Evolutionary conservation across 257 asterid genomes (phyloP).

Genomic region (Nicotiana paniculata): DNA sequence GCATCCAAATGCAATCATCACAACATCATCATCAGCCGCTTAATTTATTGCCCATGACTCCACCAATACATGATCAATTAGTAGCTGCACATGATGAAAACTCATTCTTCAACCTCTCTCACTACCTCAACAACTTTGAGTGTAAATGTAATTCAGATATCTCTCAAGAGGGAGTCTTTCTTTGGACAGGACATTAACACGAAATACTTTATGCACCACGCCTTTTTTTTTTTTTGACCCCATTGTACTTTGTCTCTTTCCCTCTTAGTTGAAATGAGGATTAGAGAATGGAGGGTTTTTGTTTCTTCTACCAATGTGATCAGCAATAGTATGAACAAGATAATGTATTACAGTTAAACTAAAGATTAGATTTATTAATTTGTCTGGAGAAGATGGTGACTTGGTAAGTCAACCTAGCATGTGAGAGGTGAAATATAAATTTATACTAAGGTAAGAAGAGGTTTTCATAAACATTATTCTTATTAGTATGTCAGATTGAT

Average conservation of each 20-base stretch:
- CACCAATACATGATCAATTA: constrained; percentile 1
- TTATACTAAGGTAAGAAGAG: not conserved
- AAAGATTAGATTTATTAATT: not conserved
- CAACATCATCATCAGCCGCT: not conserved
- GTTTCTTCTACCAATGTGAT: not conserved
- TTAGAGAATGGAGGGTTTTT: not conserved
- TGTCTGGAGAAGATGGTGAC: constrained; percentile 29
- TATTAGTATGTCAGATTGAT: not conserved
- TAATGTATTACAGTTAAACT: not conserved
- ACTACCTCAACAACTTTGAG: constrained; percentile 16
- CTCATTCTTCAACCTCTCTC: constrained; percentile 15
- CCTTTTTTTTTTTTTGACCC: not conserved
- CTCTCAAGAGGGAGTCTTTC: constrained; percentile 37
- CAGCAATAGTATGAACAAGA: not conserved
- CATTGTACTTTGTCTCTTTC: not conserved
- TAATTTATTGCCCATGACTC: not conserved
- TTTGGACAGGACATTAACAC: constrained; percentile 28
- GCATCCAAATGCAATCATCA: not conserved
- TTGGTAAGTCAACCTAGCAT: constrained; percentile 39
- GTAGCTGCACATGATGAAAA: constrained; percentile 10
- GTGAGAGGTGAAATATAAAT: constrained; percentile 27
- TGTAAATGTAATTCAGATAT: constrained; percentile 21
- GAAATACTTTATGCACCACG: too few relatives aligned
- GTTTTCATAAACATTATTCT: not conserved
- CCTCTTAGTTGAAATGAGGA: not conserved